Conservation (phyloP, 768 basidiomycete species). For the Suillus variegatus region DNA sequence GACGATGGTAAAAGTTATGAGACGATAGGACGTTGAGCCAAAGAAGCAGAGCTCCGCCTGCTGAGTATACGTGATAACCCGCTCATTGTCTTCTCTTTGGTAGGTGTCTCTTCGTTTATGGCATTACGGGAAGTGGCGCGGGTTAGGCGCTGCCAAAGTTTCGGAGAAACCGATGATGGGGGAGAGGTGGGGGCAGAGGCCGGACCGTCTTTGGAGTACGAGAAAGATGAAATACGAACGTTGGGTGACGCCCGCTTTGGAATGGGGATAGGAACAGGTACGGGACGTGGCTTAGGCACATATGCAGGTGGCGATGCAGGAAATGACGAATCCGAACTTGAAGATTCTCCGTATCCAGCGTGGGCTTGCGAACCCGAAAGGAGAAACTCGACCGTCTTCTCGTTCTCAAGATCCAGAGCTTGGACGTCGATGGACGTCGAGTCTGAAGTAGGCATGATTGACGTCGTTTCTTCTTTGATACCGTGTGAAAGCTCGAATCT, state of each 20-base stretch:
- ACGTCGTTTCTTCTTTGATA: neutral
- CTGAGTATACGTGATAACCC: slow-evolving; percentile 25
- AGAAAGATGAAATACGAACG: slow-evolving; percentile 7
- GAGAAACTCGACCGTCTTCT: neutral
- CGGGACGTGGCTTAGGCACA: neutral
- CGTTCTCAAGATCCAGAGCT: neutral
- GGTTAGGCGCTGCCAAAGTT: slow-evolving; percentile 27
- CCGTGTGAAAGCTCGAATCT: slow-evolving; percentile 5
- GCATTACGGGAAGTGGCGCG: slow-evolving; percentile 19
- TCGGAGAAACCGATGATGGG: slow-evolving; percentile 13
- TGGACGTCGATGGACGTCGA: neutral
- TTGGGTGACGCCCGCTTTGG: neutral
- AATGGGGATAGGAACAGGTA: slow-evolving; percentile 13
- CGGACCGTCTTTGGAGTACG: slow-evolving; percentile 1
- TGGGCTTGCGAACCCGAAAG: neutral
- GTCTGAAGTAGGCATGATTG: neutral
- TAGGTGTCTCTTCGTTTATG: slow-evolving; percentile 13
- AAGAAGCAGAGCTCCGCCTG: slow-evolving; percentile 14
- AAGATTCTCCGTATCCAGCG: neutral
- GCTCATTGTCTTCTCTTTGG: slow-evolving; percentile 14
- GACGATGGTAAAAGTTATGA: neutral
- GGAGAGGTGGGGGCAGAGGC: slow-evolving; percentile 1
- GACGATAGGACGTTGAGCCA: slow-evolving; percentile 5
- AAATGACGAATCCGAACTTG: neutral
- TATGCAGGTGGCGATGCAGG: neutral